Evolutionary conservation across 2,329 filamentous ascomycete species (phyloP).

Genomic region (Arthrobotrys conoides): DNA sequence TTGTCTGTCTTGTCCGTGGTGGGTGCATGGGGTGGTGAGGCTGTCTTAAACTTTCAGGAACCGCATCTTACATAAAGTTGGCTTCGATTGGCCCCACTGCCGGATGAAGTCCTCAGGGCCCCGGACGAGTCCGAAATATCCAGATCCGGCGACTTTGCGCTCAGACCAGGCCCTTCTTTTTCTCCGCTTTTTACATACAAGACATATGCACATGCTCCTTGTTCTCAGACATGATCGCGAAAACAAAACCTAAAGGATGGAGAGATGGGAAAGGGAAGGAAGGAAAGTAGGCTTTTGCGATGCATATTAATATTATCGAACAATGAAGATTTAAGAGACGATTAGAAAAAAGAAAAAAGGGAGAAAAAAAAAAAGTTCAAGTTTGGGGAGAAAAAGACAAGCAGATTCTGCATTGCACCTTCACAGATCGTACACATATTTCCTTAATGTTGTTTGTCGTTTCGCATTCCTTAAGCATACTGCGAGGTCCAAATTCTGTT

Average conservation of each 20-base stretch:
- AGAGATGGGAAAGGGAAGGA: background rate
- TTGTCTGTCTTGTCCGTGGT: background rate
- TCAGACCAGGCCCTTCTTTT: constrained; percentile 16
- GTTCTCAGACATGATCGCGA: constrained; percentile 14
- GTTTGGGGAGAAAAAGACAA: constrained; percentile 8
- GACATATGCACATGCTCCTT: constrained; percentile 11
- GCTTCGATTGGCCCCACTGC: constrained; percentile 19
- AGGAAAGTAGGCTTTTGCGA: background rate
- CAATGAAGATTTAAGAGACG: background rate
- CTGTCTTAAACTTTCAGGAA: constrained; percentile 54
- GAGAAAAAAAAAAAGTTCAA: background rate
- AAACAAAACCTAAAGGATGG: constrained; percentile 26
- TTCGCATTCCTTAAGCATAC: background rate
- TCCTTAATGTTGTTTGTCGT: constrained; percentile 11
- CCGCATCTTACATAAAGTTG: constrained; percentile 17
- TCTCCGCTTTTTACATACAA: constrained; percentile 34
- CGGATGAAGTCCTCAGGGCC: constrained; percentile 35
- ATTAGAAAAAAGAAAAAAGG: constrained; percentile 3
- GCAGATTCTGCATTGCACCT: constrained; percentile 18
- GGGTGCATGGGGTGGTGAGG: background rate
- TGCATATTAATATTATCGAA: constrained; percentile 13
- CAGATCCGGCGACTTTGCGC: constrained; percentile 43
- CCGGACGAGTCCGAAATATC: constrained; percentile 37
- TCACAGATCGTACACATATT: constrained; percentile 41
- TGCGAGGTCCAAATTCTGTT: background rate